These are phyloP conservation scores for Meripilus lineatus DNA, from an alignment of 1,284 basidiomycete genomes.

Conservation along the genomic window DNA sequence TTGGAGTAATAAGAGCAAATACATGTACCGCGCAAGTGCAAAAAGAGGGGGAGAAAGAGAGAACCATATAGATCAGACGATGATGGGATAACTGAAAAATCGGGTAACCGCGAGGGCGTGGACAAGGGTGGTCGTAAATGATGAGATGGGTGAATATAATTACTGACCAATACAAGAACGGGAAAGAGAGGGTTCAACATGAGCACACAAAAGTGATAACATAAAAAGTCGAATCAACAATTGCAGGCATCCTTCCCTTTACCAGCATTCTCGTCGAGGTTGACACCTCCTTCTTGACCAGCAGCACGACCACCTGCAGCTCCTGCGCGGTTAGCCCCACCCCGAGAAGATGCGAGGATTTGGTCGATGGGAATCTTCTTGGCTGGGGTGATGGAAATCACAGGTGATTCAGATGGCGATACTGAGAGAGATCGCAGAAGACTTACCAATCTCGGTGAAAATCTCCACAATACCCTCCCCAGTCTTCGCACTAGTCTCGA, in stretches of 20 bases:
- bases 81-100: too few relatives aligned
- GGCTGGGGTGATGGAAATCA: constrained; percentile 56
- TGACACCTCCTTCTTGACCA: constrained; percentile 59
- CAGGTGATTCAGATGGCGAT: constrained; percentile 3
- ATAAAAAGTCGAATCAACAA: constrained; percentile 38
- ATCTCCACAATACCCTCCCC: constrained; percentile 96
- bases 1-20: constrained; percentile 20
- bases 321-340: constrained; percentile 56
- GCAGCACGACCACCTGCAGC: constrained; percentile 49
- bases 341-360: constrained; percentile 76
- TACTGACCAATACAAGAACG: neutral
- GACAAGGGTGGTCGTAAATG: constrained; percentile 21
- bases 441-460: constrained; percentile 94
- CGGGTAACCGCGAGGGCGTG: constrained; percentile 17
- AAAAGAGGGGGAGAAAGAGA: constrained; percentile 13
- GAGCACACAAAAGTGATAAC: constrained; percentile 2
- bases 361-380: constrained; percentile 96
- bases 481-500: constrained; percentile 98
- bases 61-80: constrained; percentile 31
- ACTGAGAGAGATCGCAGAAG: constrained; percentile 4
- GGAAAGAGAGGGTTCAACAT: constrained; percentile 9
- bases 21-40: constrained; percentile 25
- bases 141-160: constrained; percentile 2
- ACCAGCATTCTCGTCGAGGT: constrained; percentile 64
- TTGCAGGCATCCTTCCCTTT: constrained; percentile 78